Evolutionary conservation across 345 rosid species (phyloP), one percentile per base, ranked within the genome.

Genomic region (Brassica cretica): DNA sequence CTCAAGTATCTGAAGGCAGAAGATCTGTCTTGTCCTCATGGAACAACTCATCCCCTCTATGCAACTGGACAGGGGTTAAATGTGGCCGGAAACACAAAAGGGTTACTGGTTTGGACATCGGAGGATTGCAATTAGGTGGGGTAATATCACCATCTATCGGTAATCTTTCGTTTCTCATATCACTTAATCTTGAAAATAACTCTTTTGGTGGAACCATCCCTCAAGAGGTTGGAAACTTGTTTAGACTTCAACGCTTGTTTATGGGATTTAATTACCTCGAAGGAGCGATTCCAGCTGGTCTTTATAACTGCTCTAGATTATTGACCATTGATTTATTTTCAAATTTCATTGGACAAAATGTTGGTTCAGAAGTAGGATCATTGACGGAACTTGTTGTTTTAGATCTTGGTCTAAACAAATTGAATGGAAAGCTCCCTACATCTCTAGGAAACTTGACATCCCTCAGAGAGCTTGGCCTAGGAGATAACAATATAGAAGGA

Each of bases 401-500:
- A 11, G 0, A 0, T 14, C 5, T 69, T 9, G 2, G 0, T 37
- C 0, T 1, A 9, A 85, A 74, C 55, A 65, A 78, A 55, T 51
- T 87, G 8, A 70, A 18, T 1, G 87, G 85, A 61, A 58, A 56
- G 2, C 32, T 85, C 25, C 82, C 84, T 25, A n/a, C 5, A 64
- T 64, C 67, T 64, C 11, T 64, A 32, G 67, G 67, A 64, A 64
- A 64, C 24, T 64, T 64, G 44, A n/a, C 67, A 32, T 64, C 18
- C 5, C 37, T 61, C 18, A 61, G 0, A 3, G 0, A 25, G 0
- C 66, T 62, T 6, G n/a, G 39, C 65, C 25, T 61, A 25, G 35
- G 3, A 12, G 2, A 3, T 1, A 29, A 12, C 37, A 5, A 14
- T 12, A 5, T 62, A 0, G 4, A 14, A 12, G 10, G 66, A 62